phyloP scores from a whole-genome alignment of 164 flowering plant species.

The Umbellularia californica region DNA sequence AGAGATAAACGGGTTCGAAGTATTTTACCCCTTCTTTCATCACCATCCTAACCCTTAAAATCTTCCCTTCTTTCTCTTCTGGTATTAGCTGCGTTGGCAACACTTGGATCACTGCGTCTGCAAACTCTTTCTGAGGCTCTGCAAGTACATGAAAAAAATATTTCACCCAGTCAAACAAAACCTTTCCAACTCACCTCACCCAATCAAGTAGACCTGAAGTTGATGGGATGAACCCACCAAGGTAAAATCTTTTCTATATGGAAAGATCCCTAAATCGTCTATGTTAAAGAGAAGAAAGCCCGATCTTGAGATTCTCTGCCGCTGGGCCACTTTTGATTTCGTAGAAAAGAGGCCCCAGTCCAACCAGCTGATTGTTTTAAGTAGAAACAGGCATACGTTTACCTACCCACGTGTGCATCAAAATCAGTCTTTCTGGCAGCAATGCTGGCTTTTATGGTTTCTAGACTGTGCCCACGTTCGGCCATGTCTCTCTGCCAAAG shows the following conservation, averaged over 20 bases:
- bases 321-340: not conserved
- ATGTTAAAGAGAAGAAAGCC: not conserved
- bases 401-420: constrained; percentile 87
- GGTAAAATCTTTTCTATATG: not conserved
- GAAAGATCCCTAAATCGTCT: not conserved
- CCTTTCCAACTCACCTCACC: not conserved
- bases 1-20: constrained; percentile 83
- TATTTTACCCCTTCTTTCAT: constrained; percentile 84
- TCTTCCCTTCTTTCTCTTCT: constrained; percentile 79
- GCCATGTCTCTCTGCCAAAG: constrained; percentile 89
- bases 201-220: too few species aligned
- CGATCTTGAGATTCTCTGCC: not conserved
- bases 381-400: not conserved
- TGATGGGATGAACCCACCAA: too few species aligned
- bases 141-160: constrained; percentile 5
- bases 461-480: constrained; percentile 97
- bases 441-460: constrained; percentile 96
- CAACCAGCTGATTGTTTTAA: not conserved
- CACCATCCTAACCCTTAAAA: constrained; percentile 77
- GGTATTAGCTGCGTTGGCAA: constrained; percentile 91
- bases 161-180: constrained; percentile 15
- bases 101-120: constrained; percentile 94
- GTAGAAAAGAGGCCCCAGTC: not conserved
- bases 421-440: constrained; percentile 96
- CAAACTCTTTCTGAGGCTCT: constrained; percentile 96